Conservation (phyloP, 768 basidiomycete species). For the Termitomyces sp. region DNA sequence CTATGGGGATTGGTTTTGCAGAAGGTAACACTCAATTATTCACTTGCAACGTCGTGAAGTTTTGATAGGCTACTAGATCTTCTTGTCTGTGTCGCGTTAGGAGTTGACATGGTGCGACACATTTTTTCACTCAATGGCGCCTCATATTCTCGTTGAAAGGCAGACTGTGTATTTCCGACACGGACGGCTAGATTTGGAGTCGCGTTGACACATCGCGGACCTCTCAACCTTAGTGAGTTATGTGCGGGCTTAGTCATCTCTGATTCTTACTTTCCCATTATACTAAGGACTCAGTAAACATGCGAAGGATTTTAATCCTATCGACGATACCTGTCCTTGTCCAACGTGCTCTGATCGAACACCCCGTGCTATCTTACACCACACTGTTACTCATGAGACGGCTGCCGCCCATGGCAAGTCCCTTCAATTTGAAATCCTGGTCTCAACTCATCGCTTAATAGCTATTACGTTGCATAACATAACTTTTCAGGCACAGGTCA, state of each 20-base stretch:
- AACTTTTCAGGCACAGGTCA: constrained; percentile 80
- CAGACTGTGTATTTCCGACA: constrained; percentile 92
- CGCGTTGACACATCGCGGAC: constrained; percentile 76
- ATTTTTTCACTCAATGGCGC: not conserved
- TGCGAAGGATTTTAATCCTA: constrained; percentile 59
- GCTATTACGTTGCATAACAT: constrained; percentile 82
- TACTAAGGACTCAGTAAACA: constrained; percentile 61
- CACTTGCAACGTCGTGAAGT: not conserved
- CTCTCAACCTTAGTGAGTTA: constrained; percentile 71
- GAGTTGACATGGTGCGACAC: constrained; percentile 76
- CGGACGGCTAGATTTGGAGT: constrained; percentile 90
- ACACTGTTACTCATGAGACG: constrained; percentile 74
- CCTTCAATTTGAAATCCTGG: constrained; percentile 9
- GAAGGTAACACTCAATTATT: constrained; percentile 46
- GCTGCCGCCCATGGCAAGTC: constrained; percentile 75
- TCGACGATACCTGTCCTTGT: constrained; percentile 78
- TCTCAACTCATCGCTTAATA: constrained; percentile 22
- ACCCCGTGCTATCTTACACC: constrained; percentile 71
- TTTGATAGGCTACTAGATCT: constrained; percentile 46
- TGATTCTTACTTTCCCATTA: not conserved
- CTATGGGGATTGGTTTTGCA: constrained; percentile 91
- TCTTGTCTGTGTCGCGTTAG: constrained; percentile 86
- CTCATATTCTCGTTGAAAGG: constrained; percentile 34
- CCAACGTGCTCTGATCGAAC: constrained; percentile 71
- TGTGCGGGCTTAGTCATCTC: not conserved